These are phyloP conservation scores for Karstenula rhodostoma DNA, from an alignment of 2,329 filamentous ascomycete species.

Conservation along the genomic window DNA sequence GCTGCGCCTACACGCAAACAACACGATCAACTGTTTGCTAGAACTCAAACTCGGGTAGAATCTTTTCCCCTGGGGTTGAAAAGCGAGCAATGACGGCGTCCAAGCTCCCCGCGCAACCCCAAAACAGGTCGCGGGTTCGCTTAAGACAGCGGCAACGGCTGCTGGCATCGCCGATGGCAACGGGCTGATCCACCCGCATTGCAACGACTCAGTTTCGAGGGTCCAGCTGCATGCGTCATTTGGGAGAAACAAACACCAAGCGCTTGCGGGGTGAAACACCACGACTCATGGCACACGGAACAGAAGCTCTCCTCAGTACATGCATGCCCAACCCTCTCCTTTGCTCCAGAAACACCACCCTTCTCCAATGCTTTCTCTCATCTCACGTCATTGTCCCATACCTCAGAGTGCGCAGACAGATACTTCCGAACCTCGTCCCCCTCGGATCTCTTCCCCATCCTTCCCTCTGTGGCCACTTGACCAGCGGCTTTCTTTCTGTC, in stretches of 20 bases:
- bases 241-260: background rate
- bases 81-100: constrained; percentile 6
- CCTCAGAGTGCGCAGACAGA: constrained; percentile 24
- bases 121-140: constrained; percentile 9
- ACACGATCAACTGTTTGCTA: constrained; percentile 7
- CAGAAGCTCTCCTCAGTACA: no score
- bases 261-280: background rate
- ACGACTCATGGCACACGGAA: no score
- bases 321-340: background rate
- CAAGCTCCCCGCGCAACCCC: constrained; percentile 3
- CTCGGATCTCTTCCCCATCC: background rate
- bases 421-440: constrained; percentile 24
- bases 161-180: constrained; percentile 3
- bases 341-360: constrained; percentile 11
- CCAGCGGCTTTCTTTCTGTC: background rate
- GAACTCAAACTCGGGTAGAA: background rate
- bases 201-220: background rate
- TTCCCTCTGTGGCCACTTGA: background rate
- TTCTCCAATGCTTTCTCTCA: background rate
- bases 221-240: background rate
- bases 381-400: constrained; percentile 23
- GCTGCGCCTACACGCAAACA: background rate
- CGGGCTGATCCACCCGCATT: constrained; percentile 9
- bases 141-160: background rate
- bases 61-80: constrained; percentile 16